Evolutionary conservation across 2,329 filamentous ascomycete genomes (phyloP), one percentile per base, ranked within the genome.

Genomic region (Aspergillus oerlinghausenensis): DNA sequence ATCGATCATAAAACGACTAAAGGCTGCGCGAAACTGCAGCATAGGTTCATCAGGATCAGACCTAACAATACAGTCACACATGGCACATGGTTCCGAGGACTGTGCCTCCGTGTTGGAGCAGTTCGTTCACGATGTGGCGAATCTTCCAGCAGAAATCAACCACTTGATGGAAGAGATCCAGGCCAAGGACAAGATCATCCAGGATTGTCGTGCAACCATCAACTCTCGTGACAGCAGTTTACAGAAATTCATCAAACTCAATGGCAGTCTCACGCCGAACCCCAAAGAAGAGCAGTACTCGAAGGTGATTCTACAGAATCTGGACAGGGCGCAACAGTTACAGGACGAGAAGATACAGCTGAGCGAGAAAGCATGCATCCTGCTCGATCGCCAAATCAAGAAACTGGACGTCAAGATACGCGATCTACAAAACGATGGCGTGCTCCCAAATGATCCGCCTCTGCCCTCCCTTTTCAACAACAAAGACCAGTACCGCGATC

Each of bases 101-200:
- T 82, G 84, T 50, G 84, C 84, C 7, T 80, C 83, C 7, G 83
- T 87, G 17, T 72, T 88, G 49, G 85, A 88, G 67, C 82, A 86
- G 65, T 88, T 87, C 64, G 80, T 86, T 25, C 84, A 88, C 65
- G 84, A 88, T 79, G 83, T 75, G 48, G 77, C 78, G 21, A 87
- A 87, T 60, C 72, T 87, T 17, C 84, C 85, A 0, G 83, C 83
- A 2, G 85, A 88, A 66, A 83, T 88, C 50, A 82, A 80, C 9
- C 85, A 87, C 73, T 73, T 88, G 55, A 83, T 87, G 70, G 85
- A 88, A 65, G 85, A 88, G 65, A 85, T 87, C 47, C 80, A 85
- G 63, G 84, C 84, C 58, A 88, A 88, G 66, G 84, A 88, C 63
- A 78, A 80, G 55, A 77, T 80, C 50, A 83, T 87, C 54, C 78